Base-by-base conservation (phyloP, 2,329 filamentous ascomycete species). In the Shiraia sp. region DNA sequence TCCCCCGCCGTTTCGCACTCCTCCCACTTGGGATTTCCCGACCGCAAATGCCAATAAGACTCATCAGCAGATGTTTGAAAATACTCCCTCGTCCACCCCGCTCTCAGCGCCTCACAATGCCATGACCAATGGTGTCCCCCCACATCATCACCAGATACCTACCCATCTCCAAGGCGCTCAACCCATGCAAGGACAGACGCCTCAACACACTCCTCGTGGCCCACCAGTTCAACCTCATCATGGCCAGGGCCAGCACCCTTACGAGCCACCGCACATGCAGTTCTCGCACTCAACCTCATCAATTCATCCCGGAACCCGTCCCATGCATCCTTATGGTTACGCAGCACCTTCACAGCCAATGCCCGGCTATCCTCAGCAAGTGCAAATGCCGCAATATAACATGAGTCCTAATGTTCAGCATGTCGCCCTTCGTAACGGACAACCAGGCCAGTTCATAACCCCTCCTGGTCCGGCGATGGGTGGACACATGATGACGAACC, bases 201-300 rank as follows among this genome's bases (percentile, higher is more conserved):
- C 89, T 28, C 85, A 90, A 45, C 88, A 90, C 61, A 83, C 85
- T 14, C 83, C 86, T 13, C 88, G 90, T 66, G 87, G 87, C 59
- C 84, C 90, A 70, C 87, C 90, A 58, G 80, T 79, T 17, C 85
- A 86, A 47, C 86, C 87, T 42, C 88, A 90, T 3, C 86, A 86
- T 51, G 80, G 79, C 5, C 80, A 83, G 29, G 81, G 79, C 12
- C 79, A 85, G 53, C 88, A 85, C 57, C 85, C 83, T 45, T 83
- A 85, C 54, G 91, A 95, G 54, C 87, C 90, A 44, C 88, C 91
- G 61, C 83, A 90, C 36, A 95, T 96, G 88, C 80, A 82, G 54
- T 87, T 93, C 73, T 88, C 88, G 6, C 90, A 86, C 53, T 90
- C 88, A 16, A 85, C 85, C 3, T 90, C 91, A 58, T 89, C 90